Evolutionary conservation across 2,329 filamentous ascomycete genomes (phyloP).

Genomic region (Escovopsis sp.): DNA sequence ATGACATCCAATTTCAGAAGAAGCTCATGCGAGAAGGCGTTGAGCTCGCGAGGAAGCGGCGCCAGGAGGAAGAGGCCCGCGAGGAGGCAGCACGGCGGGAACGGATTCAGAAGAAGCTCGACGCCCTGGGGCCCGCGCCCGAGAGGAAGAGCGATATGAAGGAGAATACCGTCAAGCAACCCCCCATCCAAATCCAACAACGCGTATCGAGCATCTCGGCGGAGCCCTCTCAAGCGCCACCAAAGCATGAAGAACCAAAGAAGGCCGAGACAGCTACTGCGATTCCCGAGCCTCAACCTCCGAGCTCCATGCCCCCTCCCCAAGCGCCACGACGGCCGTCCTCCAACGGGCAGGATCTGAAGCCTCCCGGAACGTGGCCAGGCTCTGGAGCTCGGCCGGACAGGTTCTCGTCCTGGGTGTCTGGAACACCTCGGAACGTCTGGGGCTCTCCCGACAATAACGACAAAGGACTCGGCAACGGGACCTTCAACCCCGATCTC

Average conservation of each 20-base stretch:
- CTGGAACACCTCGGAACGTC: slow-evolving; percentile 41
- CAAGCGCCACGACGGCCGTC: slow-evolving; percentile 1
- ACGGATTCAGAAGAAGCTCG: slow-evolving; percentile 57
- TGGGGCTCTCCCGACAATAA: slow-evolving; percentile 63
- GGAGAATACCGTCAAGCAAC: slow-evolving; percentile 24
- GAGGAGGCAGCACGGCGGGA: slow-evolving; percentile 59
- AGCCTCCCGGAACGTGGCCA: slow-evolving; percentile 22
- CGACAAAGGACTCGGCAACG: slow-evolving; percentile 60
- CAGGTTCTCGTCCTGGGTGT: slow-evolving; percentile 35
- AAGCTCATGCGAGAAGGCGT: slow-evolving; percentile 60
- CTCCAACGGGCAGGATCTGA: slow-evolving; percentile 14
- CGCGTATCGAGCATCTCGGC: slow-evolving; percentile 11
- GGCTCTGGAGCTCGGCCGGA: slow-evolving; percentile 28
- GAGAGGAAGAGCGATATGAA: slow-evolving; percentile 45
- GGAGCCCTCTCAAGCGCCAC: slow-evolving; percentile 7
- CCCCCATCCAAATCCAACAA: slow-evolving; percentile 21
- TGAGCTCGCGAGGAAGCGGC: slow-evolving; percentile 53
- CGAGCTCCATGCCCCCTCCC: too few relatives aligned
- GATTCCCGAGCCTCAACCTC: not conserved
- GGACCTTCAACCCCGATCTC: slow-evolving; percentile 55
- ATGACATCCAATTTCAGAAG: slow-evolving; percentile 49
- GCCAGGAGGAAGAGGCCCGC: slow-evolving; percentile 52
- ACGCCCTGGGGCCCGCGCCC: slow-evolving; percentile 50
- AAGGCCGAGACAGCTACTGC: slow-evolving; percentile 1
- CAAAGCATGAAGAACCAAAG: slow-evolving; percentile 3